phyloP scores from a whole-genome alignment of 1,139 yeast genomes.

The Yamadazyma mexicana region DNA sequence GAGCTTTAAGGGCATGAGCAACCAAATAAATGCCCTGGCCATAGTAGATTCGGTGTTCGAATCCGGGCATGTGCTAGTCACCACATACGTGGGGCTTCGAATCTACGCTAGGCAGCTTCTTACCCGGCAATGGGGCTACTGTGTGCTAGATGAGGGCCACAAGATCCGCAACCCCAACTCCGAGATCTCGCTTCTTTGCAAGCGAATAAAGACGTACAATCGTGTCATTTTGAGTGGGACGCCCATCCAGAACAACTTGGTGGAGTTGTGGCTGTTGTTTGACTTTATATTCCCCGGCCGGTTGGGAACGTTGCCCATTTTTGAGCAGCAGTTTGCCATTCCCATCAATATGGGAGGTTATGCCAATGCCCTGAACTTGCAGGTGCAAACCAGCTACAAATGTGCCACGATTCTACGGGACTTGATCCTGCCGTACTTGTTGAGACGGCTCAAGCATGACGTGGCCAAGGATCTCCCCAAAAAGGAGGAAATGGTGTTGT shows the following conservation, averaged over 20 bases:
- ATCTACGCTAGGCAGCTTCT: conserved; percentile 70
- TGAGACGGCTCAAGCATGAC: conserved; percentile 85
- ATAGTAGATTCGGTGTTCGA: conserved; percentile 51
- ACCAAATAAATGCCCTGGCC: conserved; percentile 43
- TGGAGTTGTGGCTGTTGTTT: conserved; percentile 91
- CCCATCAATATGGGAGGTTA: conserved; percentile 98
- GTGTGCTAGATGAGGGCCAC: conserved; percentile 93
- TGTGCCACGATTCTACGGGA: conserved; percentile 92
- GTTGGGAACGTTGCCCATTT: conserved; percentile 90
- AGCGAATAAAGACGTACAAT: conserved; percentile 77
- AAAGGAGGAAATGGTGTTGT: conserved; percentile 89
- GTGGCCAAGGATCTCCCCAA: conserved; percentile 97
- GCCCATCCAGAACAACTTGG: conserved; percentile 89
- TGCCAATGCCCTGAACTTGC: conserved; percentile 94
- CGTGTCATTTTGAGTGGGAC: conserved; percentile 91
- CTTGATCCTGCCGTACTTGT: conserved; percentile 81
- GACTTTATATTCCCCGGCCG: conserved; percentile 95
- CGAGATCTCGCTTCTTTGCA: conserved; percentile 81
- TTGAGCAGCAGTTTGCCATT: conserved; percentile 85
- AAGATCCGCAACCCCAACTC: conserved; percentile 94
- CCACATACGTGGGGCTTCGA: conserved; percentile 89
- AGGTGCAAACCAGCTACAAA: conserved; percentile 94
- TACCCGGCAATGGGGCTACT: conserved; percentile 85
- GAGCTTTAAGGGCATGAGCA: conserved; percentile 25
- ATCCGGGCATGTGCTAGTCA: conserved; percentile 80